phyloP scores from a whole-genome alignment of 2,329 filamentous ascomycete genomes.

The Simplicillium sp. region DNA sequence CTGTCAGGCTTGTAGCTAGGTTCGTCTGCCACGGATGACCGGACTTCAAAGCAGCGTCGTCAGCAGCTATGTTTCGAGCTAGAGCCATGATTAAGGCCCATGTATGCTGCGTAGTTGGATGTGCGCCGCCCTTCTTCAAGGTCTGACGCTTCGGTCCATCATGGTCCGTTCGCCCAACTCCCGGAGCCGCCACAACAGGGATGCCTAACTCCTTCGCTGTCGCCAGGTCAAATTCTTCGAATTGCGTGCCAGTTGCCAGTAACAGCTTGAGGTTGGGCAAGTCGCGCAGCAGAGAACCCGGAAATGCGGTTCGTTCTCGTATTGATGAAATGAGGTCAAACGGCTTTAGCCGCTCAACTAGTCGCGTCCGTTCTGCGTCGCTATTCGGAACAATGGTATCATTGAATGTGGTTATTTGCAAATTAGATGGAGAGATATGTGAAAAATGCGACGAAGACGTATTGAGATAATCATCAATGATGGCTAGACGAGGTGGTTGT shows the following conservation, averaged over 20 bases:
- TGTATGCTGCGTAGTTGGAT: slow-evolving; percentile 45
- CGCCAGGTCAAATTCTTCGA: slow-evolving; percentile 48
- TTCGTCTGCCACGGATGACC: slow-evolving; percentile 46
- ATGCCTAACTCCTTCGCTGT: slow-evolving; percentile 39
- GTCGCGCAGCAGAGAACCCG: slow-evolving; percentile 36
- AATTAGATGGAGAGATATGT: slow-evolving; percentile 28
- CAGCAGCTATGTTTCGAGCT: slow-evolving; percentile 46
- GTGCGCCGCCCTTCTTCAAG: slow-evolving; percentile 22
- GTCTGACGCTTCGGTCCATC: slow-evolving; percentile 7
- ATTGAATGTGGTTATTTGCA: slow-evolving; percentile 38
- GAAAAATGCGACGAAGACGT: slow-evolving; percentile 48
- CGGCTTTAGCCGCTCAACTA: slow-evolving; percentile 49
- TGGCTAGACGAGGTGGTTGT: slow-evolving; percentile 30
- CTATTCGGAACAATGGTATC: slow-evolving; percentile 54
- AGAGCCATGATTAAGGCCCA: slow-evolving; percentile 48
- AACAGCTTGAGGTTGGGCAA: slow-evolving; percentile 56
- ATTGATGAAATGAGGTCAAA: slow-evolving; percentile 50
- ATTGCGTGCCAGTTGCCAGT: slow-evolving; percentile 51
- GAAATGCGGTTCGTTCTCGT: slow-evolving; percentile 58
- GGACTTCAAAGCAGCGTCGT: slow-evolving; percentile 47
- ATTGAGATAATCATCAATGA: slow-evolving; percentile 64
- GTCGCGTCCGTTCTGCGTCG: slow-evolving; percentile 38
- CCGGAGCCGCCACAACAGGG: slow-evolving; percentile 40
- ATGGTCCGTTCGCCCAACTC: slow-evolving; percentile 16
- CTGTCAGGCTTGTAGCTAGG: slow-evolving; percentile 44